phyloP scores from a whole-genome alignment of 345 rosid species.

The Conringia planisiliqua region DNA sequence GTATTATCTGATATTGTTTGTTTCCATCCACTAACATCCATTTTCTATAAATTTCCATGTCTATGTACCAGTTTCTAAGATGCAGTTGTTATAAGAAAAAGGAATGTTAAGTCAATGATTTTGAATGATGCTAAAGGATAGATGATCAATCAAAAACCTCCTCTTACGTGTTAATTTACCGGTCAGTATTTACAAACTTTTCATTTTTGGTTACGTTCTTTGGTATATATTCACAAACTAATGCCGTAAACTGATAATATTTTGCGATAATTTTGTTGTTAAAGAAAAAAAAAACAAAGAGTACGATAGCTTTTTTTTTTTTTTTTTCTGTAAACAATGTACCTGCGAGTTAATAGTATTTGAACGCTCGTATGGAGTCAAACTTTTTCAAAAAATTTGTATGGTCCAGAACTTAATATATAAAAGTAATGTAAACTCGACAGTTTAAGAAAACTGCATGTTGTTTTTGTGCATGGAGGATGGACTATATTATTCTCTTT shows the following conservation, averaged over 20 bases:
- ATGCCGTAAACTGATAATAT: neutral
- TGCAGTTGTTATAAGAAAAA: neutral
- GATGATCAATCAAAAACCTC: neutral
- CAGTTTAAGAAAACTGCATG: no score
- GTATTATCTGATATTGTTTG: neutral
- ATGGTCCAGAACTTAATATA: neutral
- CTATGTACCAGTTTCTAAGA: neutral
- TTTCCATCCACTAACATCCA: constrained; percentile 5
- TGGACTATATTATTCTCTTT: neutral
- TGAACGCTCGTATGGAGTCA: neutral
- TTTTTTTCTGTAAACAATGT: neutral
- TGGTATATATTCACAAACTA: neutral
- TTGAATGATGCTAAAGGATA: neutral
- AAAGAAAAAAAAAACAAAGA: neutral
- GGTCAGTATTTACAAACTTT: neutral
- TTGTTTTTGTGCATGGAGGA: no score
- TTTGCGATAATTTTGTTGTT: neutral
- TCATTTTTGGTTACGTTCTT: neutral
- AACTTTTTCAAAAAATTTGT: neutral
- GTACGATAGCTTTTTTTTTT: no score
- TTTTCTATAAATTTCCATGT: neutral
- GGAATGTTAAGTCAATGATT: neutral
- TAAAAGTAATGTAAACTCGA: neutral
- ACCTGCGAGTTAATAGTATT: neutral
- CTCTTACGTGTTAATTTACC: neutral